A percentile compares a stretch with the other conserved stretches of the same genome.
phyloP scores from a whole-genome alignment of 371 early-diverging fungal species.

The Fennellomyces sp. region DNA sequence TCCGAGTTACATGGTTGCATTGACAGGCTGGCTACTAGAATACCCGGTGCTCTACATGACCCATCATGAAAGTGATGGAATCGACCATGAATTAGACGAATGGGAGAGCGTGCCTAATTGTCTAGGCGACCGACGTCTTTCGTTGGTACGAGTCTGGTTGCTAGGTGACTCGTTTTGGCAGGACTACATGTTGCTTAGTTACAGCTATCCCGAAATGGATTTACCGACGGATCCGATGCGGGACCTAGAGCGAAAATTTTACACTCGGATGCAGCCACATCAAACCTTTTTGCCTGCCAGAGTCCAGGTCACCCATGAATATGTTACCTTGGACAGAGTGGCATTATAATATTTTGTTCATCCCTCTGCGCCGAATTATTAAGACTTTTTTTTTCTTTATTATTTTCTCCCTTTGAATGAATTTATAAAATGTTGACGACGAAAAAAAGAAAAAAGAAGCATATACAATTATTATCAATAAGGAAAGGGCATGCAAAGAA shows the following conservation, averaged over 20 bases:
- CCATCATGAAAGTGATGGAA: conserved; percentile 19
- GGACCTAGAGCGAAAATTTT: neutral
- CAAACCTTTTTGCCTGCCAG: neutral
- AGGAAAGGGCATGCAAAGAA: neutral
- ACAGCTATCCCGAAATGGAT: conserved; percentile 23
- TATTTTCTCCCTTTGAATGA: neutral
- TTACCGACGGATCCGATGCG: neutral
- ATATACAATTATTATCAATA: neutral
- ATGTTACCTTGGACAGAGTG: conserved; percentile 11
- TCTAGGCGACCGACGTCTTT: conserved; percentile 29
- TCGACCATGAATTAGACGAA: conserved; percentile 34
- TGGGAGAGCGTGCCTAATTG: conserved; percentile 42
- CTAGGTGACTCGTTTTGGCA: neutral
- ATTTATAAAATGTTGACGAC: neutral
- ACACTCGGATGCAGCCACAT: neutral
- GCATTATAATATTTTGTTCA: conserved; percentile 15
- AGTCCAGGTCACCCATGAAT: neutral
- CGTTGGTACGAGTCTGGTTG: conserved; percentile 24
- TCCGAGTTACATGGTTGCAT: conserved; percentile 45
- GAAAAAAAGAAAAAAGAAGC: neutral
- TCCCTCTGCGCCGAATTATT: neutral
- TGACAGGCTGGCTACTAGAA: conserved; percentile 52
- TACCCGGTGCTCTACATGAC: conserved; percentile 47
- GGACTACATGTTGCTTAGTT: conserved; percentile 30
- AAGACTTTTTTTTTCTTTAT: neutral